phyloP scores from a whole-genome alignment of 148 eudicot species.

The Rhododendron griersonianum region DNA sequence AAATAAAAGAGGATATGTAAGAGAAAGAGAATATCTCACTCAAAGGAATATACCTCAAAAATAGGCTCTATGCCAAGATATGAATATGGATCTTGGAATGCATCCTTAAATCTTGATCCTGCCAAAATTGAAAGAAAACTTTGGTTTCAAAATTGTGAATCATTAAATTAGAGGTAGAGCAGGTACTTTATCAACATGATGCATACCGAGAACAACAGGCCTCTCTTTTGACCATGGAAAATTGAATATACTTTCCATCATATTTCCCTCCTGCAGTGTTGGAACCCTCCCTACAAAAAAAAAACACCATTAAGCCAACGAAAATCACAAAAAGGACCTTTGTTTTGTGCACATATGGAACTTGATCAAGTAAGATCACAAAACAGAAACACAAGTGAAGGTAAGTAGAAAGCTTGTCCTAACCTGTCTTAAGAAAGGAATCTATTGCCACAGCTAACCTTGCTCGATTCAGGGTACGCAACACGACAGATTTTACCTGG shows the following conservation, averaged over 20 bases:
- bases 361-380: slow-evolving; percentile 9
- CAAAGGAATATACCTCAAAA: slow-evolving; percentile 59
- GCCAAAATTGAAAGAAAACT: slow-evolving; percentile 14
- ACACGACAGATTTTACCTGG: slow-evolving; percentile 86
- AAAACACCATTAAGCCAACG: background rate
- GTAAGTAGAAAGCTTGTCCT: background rate
- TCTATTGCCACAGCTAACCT: slow-evolving; percentile 90
- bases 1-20: background rate
- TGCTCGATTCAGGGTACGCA: slow-evolving; percentile 86
- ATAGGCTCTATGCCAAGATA: slow-evolving; percentile 71
- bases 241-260: slow-evolving; percentile 64
- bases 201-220: slow-evolving; percentile 76
- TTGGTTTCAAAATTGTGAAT: slow-evolving; percentile 9
- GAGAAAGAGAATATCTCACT: background rate
- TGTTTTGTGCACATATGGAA: background rate
- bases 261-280: slow-evolving; percentile 84
- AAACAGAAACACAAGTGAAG: background rate
- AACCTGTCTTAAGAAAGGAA: slow-evolving; percentile 85
- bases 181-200: background rate
- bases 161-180: background rate
- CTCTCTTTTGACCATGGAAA: slow-evolving; percentile 79
- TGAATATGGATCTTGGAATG: slow-evolving; percentile 84
- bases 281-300: slow-evolving; percentile 69
- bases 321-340: background rate
- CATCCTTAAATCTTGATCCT: slow-evolving; percentile 94